phyloP scores from a whole-genome alignment of 192 early-diverging fungal species.

The Funneliformis mosseae region DNA sequence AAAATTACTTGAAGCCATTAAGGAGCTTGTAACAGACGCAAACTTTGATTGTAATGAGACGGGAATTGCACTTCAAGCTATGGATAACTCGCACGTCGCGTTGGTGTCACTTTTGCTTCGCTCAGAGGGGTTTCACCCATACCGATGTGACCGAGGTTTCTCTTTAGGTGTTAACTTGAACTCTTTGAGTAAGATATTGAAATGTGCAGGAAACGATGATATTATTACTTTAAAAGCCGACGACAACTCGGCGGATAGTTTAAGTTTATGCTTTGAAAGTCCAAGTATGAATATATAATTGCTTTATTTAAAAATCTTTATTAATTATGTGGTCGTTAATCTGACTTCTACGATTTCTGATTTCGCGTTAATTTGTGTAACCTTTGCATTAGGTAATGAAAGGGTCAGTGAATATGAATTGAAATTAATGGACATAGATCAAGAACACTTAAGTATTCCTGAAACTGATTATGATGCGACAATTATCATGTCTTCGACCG shows the following conservation, averaged over 20 bases:
- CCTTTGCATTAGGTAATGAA: constrained; percentile 50
- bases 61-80: constrained; percentile 95
- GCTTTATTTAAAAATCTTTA: neutral
- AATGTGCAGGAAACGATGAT: constrained; percentile 91
- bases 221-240: constrained; percentile 89
- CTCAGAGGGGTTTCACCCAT: constrained; percentile 80
- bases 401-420: constrained; percentile 89
- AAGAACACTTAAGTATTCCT: constrained; percentile 93
- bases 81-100: constrained; percentile 99
- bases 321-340: neutral
- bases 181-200: constrained; percentile 89
- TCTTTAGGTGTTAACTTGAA: constrained; percentile 88
- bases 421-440: constrained; percentile 99
- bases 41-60: constrained; percentile 98
- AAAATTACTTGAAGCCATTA: constrained; percentile 91
- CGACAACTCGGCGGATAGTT: constrained; percentile 75
- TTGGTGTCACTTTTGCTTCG: constrained; percentile 85
- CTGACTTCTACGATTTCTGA: neutral
- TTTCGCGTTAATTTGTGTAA: neutral
- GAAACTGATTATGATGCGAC: constrained; percentile 92
- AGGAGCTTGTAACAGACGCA: constrained; percentile 94
- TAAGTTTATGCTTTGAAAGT: constrained; percentile 78
- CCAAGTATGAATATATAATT: constrained; percentile 43
- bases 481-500: constrained; percentile 83
- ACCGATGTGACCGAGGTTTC: constrained; percentile 89